These are phyloP conservation scores for Crithidia acanthocephali DNA, from an alignment of 208 protist genomes.

Conservation along the genomic window DNA sequence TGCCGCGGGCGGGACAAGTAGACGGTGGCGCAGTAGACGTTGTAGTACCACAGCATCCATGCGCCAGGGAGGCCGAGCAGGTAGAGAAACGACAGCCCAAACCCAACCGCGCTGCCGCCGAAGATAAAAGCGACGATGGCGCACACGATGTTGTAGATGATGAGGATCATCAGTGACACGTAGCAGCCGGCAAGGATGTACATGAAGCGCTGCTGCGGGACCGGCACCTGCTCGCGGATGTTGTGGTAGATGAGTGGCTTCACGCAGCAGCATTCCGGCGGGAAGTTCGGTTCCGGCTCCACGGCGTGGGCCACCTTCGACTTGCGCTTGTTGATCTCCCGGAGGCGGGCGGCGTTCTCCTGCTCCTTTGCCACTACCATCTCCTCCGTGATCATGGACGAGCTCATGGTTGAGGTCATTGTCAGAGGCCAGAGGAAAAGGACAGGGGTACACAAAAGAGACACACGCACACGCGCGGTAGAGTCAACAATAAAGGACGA, in stretches of 20 bases:
- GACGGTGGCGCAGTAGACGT: conserved; percentile 61
- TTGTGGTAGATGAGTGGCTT: conserved; percentile 88
- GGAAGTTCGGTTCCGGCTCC: conserved; percentile 81
- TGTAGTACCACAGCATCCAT: conserved; percentile 89
- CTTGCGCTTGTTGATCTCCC: conserved; percentile 44
- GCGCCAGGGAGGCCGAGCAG: conserved; percentile 80
- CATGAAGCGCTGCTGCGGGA: conserved; percentile 79
- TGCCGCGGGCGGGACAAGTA: conserved; percentile 47
- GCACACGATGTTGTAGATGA: conserved; percentile 80
- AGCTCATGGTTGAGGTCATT: conserved; percentile 21
- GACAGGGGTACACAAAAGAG: background rate
- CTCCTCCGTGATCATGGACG: conserved; percentile 44
- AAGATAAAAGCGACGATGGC: conserved; percentile 61
- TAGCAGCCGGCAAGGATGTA: conserved; percentile 80
- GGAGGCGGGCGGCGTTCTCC: conserved; percentile 55
- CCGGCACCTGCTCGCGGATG: conserved; percentile 77
- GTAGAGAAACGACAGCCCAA: conserved; percentile 87
- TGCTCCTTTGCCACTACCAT: conserved; percentile 85
- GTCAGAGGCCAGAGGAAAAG: background rate
- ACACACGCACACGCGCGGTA: too few relatives aligned
- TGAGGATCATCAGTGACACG: conserved; percentile 61
- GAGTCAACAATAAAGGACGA: too few relatives aligned
- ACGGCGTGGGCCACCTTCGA: conserved; percentile 28
- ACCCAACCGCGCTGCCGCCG: conserved; percentile 56
- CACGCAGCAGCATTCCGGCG: conserved; percentile 81